These are phyloP conservation scores for Furcasterigmium sp. DNA, from an alignment of 2,329 filamentous ascomycete species.

Conservation along the genomic window DNA sequence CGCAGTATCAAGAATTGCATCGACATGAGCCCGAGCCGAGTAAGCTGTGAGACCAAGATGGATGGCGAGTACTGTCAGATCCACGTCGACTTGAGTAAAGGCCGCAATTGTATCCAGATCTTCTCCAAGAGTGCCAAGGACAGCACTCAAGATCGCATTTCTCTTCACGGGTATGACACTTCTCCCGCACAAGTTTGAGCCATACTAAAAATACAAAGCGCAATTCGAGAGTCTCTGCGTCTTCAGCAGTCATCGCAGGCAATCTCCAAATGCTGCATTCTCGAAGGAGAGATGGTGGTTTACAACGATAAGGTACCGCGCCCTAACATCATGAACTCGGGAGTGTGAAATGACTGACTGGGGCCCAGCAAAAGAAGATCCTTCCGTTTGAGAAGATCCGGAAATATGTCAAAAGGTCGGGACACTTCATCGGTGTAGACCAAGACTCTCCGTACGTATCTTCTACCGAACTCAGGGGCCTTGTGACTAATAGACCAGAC, in stretches of 20 bases:
- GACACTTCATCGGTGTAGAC: constrained; percentile 60
- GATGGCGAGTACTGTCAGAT: constrained; percentile 91
- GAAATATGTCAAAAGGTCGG: constrained; percentile 72
- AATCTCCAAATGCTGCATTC: constrained; percentile 62
- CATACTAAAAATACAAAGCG: constrained; percentile 25
- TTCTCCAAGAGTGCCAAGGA: constrained; percentile 93
- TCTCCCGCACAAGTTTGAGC: not conserved
- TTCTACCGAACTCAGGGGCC: too few species aligned
- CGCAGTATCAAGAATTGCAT: constrained; percentile 71
- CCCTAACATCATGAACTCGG: too few species aligned
- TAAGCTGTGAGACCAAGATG: constrained; percentile 77
- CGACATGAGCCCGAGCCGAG: constrained; percentile 52
- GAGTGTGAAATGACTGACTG: too few species aligned
- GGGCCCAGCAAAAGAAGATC: constrained; percentile 56
- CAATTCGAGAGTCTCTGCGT: constrained; percentile 59
- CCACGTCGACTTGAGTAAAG: constrained; percentile 64
- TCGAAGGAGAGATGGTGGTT: constrained; percentile 80
- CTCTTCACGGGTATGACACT: constrained; percentile 49
- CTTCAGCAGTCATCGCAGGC: constrained; percentile 54
- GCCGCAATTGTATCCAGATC: constrained; percentile 59
- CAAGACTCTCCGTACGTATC: constrained; percentile 60
- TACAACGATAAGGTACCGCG: constrained; percentile 64
- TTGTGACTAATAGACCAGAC: constrained; percentile 26
- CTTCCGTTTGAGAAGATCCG: constrained; percentile 77
- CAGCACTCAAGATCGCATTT: constrained; percentile 65